Base-by-base conservation (phyloP, 768 basidiomycete species). In the Butyriboletus loyo region DNA sequence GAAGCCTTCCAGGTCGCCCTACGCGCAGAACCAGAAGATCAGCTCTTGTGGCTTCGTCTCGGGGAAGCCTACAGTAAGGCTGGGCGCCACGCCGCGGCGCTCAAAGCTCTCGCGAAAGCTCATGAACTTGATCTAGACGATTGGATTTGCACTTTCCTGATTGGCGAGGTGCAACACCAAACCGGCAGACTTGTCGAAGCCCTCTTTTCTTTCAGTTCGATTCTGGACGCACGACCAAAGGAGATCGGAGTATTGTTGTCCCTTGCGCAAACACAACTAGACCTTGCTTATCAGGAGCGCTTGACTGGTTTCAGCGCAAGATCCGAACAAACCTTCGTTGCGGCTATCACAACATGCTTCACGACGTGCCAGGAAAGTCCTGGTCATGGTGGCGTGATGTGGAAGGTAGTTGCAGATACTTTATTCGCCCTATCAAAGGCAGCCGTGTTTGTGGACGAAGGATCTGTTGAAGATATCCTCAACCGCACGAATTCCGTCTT, bases 61-160 rank as follows among this genome's bases (percentile, higher is more conserved):
- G 95, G 95, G 2, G 92, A 97, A 69, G 89, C 92, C 0, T 98
- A 99, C 60, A 83, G 82, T 59, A 86, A 81, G 63, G 87, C 91
- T 11, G 96, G 97, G 44, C 83, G 92, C 31, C 88, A 93, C 59
- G 84, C 83, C 17, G 95, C 97, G 15, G 90, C 93, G 0, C 69
- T 97, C 53, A 98, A 96, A 68, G 88, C 95, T 0, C 81, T 98
- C 19, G 72, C 75, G 9, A 85, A 79, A 42, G 92, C 92, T 0
- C 78, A 81, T 14, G 84, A 87, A 54, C 77, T 97, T 52, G 73
- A 83, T 21, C 84, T 89, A 0, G 70, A 80, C 11, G 86, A 92
- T 56, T 98, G 96, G 96, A 74, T 89, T 56, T 88, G 86, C 62
- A 70, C 73, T 4, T 98, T 86, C 72, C 77, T 94, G 65, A 86